Percentiles rank a stretch among this genome's conserved stretches.
These are phyloP conservation scores for Tylopilus rubrobrunneus DNA, from an alignment of 768 basidiomycete genomes.

Conservation along the genomic window DNA sequence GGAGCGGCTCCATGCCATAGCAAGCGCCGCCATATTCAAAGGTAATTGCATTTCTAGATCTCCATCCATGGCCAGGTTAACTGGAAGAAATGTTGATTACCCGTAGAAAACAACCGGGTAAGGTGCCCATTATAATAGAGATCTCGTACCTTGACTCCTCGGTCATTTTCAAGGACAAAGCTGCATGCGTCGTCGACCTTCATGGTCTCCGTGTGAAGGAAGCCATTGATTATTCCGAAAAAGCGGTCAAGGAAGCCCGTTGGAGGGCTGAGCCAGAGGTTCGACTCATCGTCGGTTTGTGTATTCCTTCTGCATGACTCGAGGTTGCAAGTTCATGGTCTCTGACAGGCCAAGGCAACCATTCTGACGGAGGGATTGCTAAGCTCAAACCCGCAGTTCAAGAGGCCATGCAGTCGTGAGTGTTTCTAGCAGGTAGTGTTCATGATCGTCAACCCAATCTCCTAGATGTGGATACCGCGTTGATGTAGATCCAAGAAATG, in stretches of 20 bases:
- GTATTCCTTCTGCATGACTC: not conserved
- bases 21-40: slow-evolving; percentile 78
- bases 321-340: not conserved
- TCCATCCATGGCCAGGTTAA: not conserved
- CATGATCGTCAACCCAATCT: not conserved
- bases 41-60: slow-evolving; percentile 36
- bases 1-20: slow-evolving; percentile 73
- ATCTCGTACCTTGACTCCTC: not conserved
- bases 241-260: slow-evolving; percentile 65
- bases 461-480: slow-evolving; percentile 66
- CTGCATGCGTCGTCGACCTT: slow-evolving; percentile 74
- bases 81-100: not conserved
- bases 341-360: slow-evolving; percentile 78
- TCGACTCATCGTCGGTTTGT: slow-evolving; percentile 80
- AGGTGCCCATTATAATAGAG: not conserved
- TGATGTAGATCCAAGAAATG: slow-evolving; percentile 73
- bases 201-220: slow-evolving; percentile 94
- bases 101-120: slow-evolving; percentile 72
- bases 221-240: slow-evolving; percentile 70
- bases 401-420: slow-evolving; percentile 71
- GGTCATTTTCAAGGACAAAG: slow-evolving; percentile 43
- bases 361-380: slow-evolving; percentile 69
- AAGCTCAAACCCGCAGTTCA: slow-evolving; percentile 92
- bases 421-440: not conserved
- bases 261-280: slow-evolving; percentile 57